phyloP scores from a whole-genome alignment of 164 flowering plant genomes.

The Piper longum region DNA sequence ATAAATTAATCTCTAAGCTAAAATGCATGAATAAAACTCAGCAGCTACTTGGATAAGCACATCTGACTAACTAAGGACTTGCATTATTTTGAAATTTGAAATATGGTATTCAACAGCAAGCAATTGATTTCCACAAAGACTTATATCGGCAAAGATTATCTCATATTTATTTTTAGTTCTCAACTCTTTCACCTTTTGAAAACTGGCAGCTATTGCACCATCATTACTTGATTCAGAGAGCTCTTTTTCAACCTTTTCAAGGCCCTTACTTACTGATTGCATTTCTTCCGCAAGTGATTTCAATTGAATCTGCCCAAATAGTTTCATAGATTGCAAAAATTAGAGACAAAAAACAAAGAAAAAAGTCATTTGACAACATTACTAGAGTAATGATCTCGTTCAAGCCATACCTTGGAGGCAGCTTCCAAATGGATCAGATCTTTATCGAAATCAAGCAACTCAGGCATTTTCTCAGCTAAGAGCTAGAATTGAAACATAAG shows the following conservation, averaged over 20 bases:
- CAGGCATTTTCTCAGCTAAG: slow-evolving; percentile 85
- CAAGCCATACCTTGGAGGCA: slow-evolving; percentile 68
- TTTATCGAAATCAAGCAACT: slow-evolving; percentile 86
- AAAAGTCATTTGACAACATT: background rate
- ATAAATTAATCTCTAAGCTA: too few relatives aligned
- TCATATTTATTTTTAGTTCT: background rate
- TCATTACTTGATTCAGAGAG: slow-evolving; percentile 78
- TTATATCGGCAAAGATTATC: too few relatives aligned
- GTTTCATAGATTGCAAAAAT: background rate
- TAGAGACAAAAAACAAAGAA: background rate
- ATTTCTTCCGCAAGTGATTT: slow-evolving; percentile 97
- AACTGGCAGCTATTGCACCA: slow-evolving; percentile 73
- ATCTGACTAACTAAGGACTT: too few relatives aligned
- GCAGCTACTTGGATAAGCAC: too few relatives aligned
- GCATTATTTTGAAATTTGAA: too few relatives aligned
- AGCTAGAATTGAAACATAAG: slow-evolving; percentile 25
- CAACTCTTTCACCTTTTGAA: slow-evolving; percentile 57
- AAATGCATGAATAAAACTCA: too few relatives aligned
- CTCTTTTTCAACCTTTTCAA: slow-evolving; percentile 96
- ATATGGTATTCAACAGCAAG: too few relatives aligned
- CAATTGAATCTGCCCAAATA: slow-evolving; percentile 55
- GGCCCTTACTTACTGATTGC: slow-evolving; percentile 99
- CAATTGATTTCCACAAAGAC: too few relatives aligned
- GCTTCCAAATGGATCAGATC: slow-evolving; percentile 82
- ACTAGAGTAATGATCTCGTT: background rate